Base-by-base conservation (phyloP, 192 early-diverging fungal genomes). In the Chytriomyces hyalinus region DNA sequence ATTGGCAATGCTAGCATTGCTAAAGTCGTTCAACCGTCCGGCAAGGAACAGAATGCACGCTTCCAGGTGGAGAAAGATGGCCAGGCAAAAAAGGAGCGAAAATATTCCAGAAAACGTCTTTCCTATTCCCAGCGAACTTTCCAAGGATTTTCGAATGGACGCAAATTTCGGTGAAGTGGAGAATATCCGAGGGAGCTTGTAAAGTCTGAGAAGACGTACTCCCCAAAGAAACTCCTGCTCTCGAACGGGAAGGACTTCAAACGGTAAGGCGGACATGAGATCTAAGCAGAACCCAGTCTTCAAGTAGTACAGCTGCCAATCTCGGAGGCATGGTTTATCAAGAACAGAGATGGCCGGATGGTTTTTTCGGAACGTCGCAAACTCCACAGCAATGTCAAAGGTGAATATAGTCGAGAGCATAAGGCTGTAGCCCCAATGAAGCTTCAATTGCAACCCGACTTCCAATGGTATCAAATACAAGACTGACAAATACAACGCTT, bases 21-120 rank as follows among this genome's bases (percentile, higher is more conserved):
- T 69, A 26, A 43, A 76, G 24, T 77, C 59, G 2, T 13, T 24
- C 17, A 75, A 22, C 49, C 36, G 78, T 24, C 74, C 75, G 46
- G 24, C 22, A 28, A 78, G 53, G 26, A 67, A 77, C 11, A 26
- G 26, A 13, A 51, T 43, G 74, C 75, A 76, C 13, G 57, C 75
- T 20, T 76, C 74, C 17, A 76, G 17, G 74, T 76, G 75, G 28
- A 76, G 28, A 57, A 28, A 77, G n/a, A 77, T 77, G 13, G 47
- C n/a, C 0, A 76, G 15, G 10, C 20, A 17, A 17, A 15, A 49
- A n/a, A 69, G 17, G 15, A 69, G 67, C 67, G 36, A 11, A 13
- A 69, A 13, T 17, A 69, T 24, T 13, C 47, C 47, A 2, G 36
- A 69, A 49, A 24, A 69, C 46, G 67, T 69, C 6, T 69, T 49